phyloP scores from a whole-genome alignment of 2,329 filamentous ascomycete species.

The Fusarium aywerte region DNA sequence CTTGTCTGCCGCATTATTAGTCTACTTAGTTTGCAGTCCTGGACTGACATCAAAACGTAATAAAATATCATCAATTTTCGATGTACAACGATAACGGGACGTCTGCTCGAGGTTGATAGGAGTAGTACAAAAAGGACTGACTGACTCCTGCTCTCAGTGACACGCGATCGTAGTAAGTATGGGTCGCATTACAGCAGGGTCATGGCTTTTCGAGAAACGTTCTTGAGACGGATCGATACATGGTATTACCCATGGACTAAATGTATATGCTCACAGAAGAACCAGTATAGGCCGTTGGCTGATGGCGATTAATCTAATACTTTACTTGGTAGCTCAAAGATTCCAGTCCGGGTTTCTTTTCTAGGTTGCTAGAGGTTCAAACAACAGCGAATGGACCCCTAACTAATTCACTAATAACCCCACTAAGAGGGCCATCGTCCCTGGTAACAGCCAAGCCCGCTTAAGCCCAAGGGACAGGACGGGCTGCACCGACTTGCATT shows the following conservation, averaged over 20 bases:
- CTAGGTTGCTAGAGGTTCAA: too few species aligned
- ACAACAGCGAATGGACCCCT: not conserved
- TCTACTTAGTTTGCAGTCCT: not conserved
- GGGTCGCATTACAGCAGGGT: not conserved
- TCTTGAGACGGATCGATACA: too few species aligned
- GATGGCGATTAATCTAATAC: not conserved
- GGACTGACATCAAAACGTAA: not conserved
- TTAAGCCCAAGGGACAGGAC: not conserved
- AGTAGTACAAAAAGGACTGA: too few species aligned
- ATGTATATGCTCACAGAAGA: too few species aligned
- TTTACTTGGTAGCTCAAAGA: too few species aligned
- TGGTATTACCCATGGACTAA: too few species aligned
- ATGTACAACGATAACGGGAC: not conserved
- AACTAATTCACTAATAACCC: not conserved
- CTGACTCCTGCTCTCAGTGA: too few species aligned
- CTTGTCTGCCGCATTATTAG: not conserved
- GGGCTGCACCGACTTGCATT: constrained; percentile 8
- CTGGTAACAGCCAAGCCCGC: constrained; percentile 12
- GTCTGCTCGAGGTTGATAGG: too few species aligned
- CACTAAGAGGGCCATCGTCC: constrained; percentile 14
- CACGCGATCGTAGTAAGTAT: too few species aligned
- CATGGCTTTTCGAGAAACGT: too few species aligned
- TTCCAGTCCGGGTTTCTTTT: too few species aligned
- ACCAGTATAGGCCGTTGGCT: too few species aligned
- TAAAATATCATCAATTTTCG: not conserved